Base-by-base conservation (phyloP, 495 filamentous ascomycete genomes). In the Aspergillus ostianus region DNA sequence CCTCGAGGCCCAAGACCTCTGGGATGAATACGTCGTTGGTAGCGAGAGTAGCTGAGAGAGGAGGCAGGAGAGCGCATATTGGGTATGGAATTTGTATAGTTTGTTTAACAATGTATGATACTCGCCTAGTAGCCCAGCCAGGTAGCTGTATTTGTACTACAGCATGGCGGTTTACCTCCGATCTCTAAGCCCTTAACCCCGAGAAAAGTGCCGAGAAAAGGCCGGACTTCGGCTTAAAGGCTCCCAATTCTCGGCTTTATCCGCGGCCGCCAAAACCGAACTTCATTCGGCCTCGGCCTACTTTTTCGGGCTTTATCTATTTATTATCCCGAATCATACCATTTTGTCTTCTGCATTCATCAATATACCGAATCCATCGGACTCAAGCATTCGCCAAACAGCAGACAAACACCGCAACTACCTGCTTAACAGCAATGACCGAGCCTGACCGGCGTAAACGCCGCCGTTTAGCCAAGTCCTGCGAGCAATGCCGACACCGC, bases 401-500 rank as follows among this genome's bases (percentile, higher is more conserved):
- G 23, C 23, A 26, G 23, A 2, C 8, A 8, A 32, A 12, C 30
- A 32, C 30, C 30, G 30, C 30, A 32, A 26, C 23, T 26, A 26
- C 23, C 23, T 26, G 23, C 23, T 4, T 6, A 32, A 7, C 30
- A 32, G 8, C 10, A 13, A 41, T 41, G 36, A 10, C 36, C 10
- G 36, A 41, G 9, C 3, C 15, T 12, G 36, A 41, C 36, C 36
- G 36, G 36, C 64, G 70, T 21, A 73, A 73, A 46, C 73, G 71
- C 21, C 66, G 75, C 1, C 74, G 78, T 12, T 74, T 75, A 18
- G 71, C 73, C 30, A 66, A 69, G 17, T 76, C 78, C 6, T 81
- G 77, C 63, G 68, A 73, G 54, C 72, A 73, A 53, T 80, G 78
- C 55, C 73, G 76, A 13, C 68, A 55, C 3, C 72, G 73, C 51